Base-by-base conservation (phyloP, 2,329 filamentous ascomycete genomes). In the Fusarium sp. region DNA sequence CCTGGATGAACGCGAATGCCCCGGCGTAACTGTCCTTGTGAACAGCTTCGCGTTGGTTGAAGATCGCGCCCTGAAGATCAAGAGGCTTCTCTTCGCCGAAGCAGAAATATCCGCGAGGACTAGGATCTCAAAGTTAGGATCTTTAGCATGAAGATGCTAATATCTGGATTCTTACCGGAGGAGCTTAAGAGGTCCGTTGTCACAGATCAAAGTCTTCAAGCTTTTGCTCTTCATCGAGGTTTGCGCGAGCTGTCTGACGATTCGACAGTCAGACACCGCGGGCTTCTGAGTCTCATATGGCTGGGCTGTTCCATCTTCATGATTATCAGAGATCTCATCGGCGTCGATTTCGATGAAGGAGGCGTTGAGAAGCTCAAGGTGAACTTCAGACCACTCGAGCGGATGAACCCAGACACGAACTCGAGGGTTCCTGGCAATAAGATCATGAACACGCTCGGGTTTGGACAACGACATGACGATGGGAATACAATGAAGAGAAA, bases 331-430 rank as follows among this genome's bases (percentile, higher is more conserved):
- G 1, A 6, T 3, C 2, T 28, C 7, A 6, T 43, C 40, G 1
- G 43, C 0, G 0, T 21, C 21, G 5, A 38, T 30, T n/a, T 73
- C 64, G 12, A 61, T 30, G n/a, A 78, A 78, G 7, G 37, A 60
- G 30, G 56, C 68, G 4, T 60, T 43, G 5, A 79, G 60, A 2
- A 78, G 74, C 13, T 71, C 50, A 6, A 79, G 40, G 32, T 79
- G 77, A 9, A 67, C 47, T 1, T 56, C 25, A 3, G 71, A 70
- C 77, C 77, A 78, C 56, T 78, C 75, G 3, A 74, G 23, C 3
- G 77, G 77, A 25, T 74, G 75, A 5, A 79, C 77, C 13, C 72
- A 69, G 21, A 78, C 64, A 7, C 77, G 77, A 62, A 78, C 77
- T 40, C 75, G 58, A 16, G 77, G 77, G 28, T 78, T 54, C 28